Evolutionary conservation across 768 basidiomycete genomes (phyloP), one percentile per base, ranked within the genome.

Genomic region (Tephrocybe sp.): DNA sequence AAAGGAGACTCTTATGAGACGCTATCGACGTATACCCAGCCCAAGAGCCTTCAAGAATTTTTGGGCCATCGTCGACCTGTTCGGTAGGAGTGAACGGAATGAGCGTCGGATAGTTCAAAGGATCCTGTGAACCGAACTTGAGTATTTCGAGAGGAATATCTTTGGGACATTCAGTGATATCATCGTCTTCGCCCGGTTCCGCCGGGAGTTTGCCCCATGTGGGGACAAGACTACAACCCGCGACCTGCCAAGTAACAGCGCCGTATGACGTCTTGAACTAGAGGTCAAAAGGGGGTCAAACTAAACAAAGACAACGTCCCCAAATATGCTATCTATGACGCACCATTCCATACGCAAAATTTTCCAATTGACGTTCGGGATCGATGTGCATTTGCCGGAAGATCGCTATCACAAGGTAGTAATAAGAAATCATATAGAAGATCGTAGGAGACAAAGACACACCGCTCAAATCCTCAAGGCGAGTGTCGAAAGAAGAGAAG

Each of bases 291-390:
- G n/a, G n/a, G n/a, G n/a, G n/a, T n/a, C n/a, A n/a, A n/a, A n/a
- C n/a, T n/a, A n/a, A n/a, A n/a, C n/a, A n/a, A n/a, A n/a, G n/a
- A n/a, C n/a, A n/a, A n/a, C n/a, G n/a, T n/a, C n/a, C 39, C 15
- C 44, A 4, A 29, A 18, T 12, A n/a, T 29, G 27, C 5, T 29
- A 29, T 29, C 27, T 34, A 15, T 12, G 33, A 34, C 33, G 33
- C 15, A 52, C 50, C 50, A 52, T 52, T 2, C 50, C 50, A 30
- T 46, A 52, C 9, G 50, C 40, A 22, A 36, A 52, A 11, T 42
- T 36, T 19, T 46, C 50, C 18, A 52, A 42, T 15, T 52, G 16
- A 7, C 11, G n/a, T n/a, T 29, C 34, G 2, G 30, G 3, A 7
- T 46, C 23, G 9, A 36, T 24, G 19, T 50, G 42, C 49, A 50